Base-by-base conservation (phyloP, 108 stramenopile genomes). In the Thalassiosira profunda region DNA sequence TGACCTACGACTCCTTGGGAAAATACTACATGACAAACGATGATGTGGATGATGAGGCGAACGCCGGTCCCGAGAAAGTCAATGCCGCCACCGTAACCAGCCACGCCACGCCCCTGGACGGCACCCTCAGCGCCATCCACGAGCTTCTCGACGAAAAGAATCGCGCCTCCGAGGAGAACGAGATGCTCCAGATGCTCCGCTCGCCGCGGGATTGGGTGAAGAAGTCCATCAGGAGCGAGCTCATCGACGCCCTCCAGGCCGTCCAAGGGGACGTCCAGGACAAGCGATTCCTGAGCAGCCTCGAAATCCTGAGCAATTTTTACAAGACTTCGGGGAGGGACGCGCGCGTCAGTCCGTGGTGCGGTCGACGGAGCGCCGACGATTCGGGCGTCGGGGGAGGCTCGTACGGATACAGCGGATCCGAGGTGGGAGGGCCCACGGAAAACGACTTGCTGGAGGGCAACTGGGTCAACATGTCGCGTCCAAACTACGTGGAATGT, bases 401-500 rank as follows among this genome's bases (percentile, higher is more conserved):
- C 26, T 33, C 28, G 24, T 65, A 74, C 53, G 72, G 71, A 8
- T 72, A 63, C 23, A 54, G 34, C 37, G 62, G 71, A 1, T 28
- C 35, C 18, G 66, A 60, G 11, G 42, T 61, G 47, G 76, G 76
- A 35, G 76, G 76, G 12, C 76, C 76, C 20, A 38, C 62, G 2
- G 35, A 56, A 12, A 58, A 57, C 10, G 76, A 78, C 46, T 64
- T 78, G 38, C 46, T 82, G 4, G 77, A 89, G 34, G 92, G 92
- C n/a, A 75, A 59, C 51, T 93, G 92, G 92, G 40, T 93, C 15
- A 86, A 86, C 20, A 84, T 93, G 41, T 87, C 89, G 36, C 84
- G 86, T 54, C 88, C 93, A 5, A 83, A 82, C 55, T 94, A 79
- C 65, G 81, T 84, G 34, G 89, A 87, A 29, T 79, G 80, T 34